A percentile compares a stretch with the other conserved stretches of the same genome.
Evolutionary conservation across 108 stramenopile genomes (phyloP).

Genomic region (Cyclotella sp.): DNA sequence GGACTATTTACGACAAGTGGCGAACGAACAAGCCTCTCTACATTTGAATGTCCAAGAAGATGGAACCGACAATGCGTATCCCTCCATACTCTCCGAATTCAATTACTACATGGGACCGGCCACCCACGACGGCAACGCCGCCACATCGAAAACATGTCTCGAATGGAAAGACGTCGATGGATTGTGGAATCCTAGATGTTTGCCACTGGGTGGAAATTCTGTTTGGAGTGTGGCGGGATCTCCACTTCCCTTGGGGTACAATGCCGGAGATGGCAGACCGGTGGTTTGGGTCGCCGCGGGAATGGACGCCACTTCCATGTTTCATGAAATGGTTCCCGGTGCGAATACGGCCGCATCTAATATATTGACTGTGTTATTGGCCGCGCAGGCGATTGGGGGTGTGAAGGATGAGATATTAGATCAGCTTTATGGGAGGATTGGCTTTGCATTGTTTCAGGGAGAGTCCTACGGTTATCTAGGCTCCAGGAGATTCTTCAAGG

Average conservation of each 20-base stretch:
- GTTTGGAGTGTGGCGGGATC: conserved; percentile 81
- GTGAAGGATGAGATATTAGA: conserved; percentile 66
- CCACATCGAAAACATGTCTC: conserved; percentile 59
- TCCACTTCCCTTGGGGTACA: conserved; percentile 42
- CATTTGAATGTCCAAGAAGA: conserved; percentile 9
- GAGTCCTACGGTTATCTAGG: conserved; percentile 84
- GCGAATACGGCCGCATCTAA: conserved; percentile 83
- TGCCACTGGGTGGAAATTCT: conserved; percentile 82
- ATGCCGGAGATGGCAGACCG: conserved; percentile 34
- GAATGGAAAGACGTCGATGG: conserved; percentile 76
- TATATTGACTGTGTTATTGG: conserved; percentile 76
- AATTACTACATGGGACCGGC: conserved; percentile 89
- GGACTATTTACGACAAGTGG: conserved; percentile 49
- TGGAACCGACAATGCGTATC: conserved; percentile 25
- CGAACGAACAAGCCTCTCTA: conserved; percentile 39
- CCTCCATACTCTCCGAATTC: conserved; percentile 70
- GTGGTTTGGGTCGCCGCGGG: conserved; percentile 63
- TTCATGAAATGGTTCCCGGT: conserved; percentile 81
- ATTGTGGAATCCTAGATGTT: conserved; percentile 79
- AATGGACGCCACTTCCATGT: conserved; percentile 85
- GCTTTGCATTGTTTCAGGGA: conserved; percentile 86
- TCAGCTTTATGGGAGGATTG: conserved; percentile 65
- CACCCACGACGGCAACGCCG: conserved; percentile 43
- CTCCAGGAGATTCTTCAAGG: conserved; percentile 75
- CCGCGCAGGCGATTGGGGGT: conserved; percentile 74